Evolutionary conservation across 2,329 filamentous ascomycete species (phyloP).

Genomic region (Phialocephala sp.): DNA sequence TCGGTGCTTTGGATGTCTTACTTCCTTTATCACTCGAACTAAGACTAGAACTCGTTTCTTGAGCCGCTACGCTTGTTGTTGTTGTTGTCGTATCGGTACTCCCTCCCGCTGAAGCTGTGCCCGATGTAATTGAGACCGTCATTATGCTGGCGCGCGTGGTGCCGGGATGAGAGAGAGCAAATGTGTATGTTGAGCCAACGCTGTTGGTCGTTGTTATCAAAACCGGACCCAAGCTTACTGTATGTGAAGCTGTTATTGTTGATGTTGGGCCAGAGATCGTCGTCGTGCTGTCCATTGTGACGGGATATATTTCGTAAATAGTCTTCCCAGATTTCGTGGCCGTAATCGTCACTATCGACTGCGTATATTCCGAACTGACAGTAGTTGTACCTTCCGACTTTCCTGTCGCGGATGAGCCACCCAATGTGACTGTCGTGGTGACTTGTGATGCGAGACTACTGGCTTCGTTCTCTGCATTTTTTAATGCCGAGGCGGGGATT

Average conservation of each 20-base stretch:
- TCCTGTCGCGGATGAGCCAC: slow-evolving; percentile 20
- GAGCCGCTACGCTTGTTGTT: slow-evolving; percentile 18
- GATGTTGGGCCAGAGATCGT: slow-evolving; percentile 25
- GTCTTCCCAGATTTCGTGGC: slow-evolving; percentile 20
- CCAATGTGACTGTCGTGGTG: slow-evolving; percentile 32
- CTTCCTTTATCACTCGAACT: slow-evolving; percentile 13
- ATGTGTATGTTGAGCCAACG: background rate
- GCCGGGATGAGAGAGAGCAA: background rate
- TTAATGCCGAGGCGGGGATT: slow-evolving; percentile 44
- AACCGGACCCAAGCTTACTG: background rate
- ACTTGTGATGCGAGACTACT: slow-evolving; percentile 32
- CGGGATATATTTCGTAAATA: slow-evolving; percentile 21
- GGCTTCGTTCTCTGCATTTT: slow-evolving; percentile 41
- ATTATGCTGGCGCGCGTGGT: background rate
- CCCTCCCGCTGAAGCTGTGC: background rate
- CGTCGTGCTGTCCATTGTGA: slow-evolving; percentile 24
- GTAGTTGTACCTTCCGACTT: slow-evolving; percentile 21
- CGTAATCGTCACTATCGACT: slow-evolving; percentile 19
- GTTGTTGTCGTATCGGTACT: slow-evolving; percentile 24
- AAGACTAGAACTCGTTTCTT: slow-evolving; percentile 24
- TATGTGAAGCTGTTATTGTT: background rate
- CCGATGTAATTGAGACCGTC: background rate
- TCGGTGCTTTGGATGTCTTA: slow-evolving; percentile 21
- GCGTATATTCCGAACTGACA: background rate
- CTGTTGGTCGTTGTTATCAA: background rate